Evolutionary conservation across 805 yeast species (phyloP), one percentile per base, ranked within the genome.

Genomic region (Starmerella bombicola): DNA sequence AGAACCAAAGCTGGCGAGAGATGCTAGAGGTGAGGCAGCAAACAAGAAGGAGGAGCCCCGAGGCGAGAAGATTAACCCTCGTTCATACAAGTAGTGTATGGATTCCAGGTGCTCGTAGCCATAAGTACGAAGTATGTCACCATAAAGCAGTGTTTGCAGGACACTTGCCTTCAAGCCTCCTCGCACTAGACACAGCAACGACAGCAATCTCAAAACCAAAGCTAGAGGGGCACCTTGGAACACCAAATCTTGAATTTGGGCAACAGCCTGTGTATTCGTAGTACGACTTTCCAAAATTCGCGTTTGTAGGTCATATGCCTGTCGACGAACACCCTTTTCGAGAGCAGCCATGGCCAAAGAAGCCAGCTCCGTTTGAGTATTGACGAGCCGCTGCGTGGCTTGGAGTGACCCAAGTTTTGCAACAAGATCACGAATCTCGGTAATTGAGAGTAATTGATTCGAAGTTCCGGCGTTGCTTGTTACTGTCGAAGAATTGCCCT

Each of bases 301-400:
- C 56, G 83, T 86, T 36, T 61, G 64, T 6, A 62, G 47, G 23
- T 55, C 57, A 16, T 59, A 52, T 25, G 48, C 50, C 15, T 44
- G 48, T 40, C 54, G 51, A 33, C 55, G 56, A 12, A 52, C 48
- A 4, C 55, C 54, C 2, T 57, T 41, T 31, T 65, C 65, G 15
- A 76, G 72, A 28, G 62, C 59, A 10, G 62, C 55, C 52, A 82
- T 61, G 1, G 82, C 66, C 24, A 63, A 63, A 51, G 83, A 91
- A 8, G 88, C 80, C n/a, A 85, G 58, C 4, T 61, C 61, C 0
- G 95, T 82, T 55, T 83, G 94, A 42, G 73, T 70, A 47, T 79
- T 73, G 22, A 91, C 69, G 49, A 73, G 64, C 30, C 70, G 75
- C 57, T 85, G 93, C 35, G 73, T 68, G 7, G 67, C 62, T 43